These are phyloP conservation scores for Boehmeria nivea DNA, from an alignment of 306 rosid genomes.

Conservation along the genomic window DNA sequence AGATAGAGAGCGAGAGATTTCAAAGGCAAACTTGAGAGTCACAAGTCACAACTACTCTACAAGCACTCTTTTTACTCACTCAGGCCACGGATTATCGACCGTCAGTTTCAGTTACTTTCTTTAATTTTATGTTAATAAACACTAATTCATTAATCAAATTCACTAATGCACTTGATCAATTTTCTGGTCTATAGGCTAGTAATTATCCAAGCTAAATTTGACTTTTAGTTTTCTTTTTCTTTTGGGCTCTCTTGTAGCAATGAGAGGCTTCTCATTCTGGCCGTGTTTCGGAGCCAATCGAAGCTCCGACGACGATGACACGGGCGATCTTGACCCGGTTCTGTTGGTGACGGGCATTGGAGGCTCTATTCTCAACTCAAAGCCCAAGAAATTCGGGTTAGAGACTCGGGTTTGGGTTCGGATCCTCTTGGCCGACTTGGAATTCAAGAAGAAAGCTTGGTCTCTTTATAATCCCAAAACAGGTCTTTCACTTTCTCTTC, in stretches of 20 bases:
- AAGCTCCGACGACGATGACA: slow-evolving; percentile 12
- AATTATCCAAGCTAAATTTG: background rate
- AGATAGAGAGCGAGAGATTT: background rate
- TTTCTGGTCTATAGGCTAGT: too few relatives aligned
- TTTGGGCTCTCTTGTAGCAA: background rate
- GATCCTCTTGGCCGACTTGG: slow-evolving; percentile 64
- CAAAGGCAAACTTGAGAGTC: background rate
- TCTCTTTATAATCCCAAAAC: slow-evolving; percentile 75
- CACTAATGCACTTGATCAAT: too few relatives aligned
- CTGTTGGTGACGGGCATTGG: slow-evolving; percentile 82
- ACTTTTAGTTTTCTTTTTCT: slow-evolving; percentile 14
- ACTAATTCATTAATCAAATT: too few relatives aligned
- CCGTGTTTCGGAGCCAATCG: slow-evolving; percentile 42
- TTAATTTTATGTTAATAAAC: too few relatives aligned
- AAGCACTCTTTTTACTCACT: background rate
- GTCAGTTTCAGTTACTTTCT: too few relatives aligned
- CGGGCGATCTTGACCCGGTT: slow-evolving; percentile 61
- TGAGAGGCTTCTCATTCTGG: slow-evolving; percentile 30
- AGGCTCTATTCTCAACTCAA: slow-evolving; percentile 76
- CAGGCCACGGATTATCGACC: too few relatives aligned
- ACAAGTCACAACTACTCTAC: background rate
- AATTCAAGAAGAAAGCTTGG: slow-evolving; percentile 66
- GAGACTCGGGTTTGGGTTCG: slow-evolving; percentile 83
- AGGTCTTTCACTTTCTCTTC: slow-evolving; percentile 56
- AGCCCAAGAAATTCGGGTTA: slow-evolving; percentile 54